phyloP scores from a whole-genome alignment of 345 rosid species.

The Syzygium grande region DNA sequence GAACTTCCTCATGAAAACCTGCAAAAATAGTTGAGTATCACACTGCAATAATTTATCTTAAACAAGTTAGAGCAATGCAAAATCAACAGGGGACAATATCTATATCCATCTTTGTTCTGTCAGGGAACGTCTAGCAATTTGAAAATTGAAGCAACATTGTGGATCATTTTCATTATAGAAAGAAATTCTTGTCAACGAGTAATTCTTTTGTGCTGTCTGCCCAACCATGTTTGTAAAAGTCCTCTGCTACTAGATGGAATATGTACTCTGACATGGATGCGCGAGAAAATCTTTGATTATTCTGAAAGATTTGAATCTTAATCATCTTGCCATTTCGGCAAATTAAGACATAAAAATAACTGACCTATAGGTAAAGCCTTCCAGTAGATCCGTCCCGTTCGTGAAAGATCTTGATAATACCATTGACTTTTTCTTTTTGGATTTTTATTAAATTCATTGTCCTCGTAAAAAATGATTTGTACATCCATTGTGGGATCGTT shows the following conservation, averaged over 20 bases:
- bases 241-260: background rate
- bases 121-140: background rate
- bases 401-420: too few species aligned
- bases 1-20: conserved; percentile 55
- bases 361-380: background rate
- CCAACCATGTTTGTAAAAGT: background rate
- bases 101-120: background rate
- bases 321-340: background rate
- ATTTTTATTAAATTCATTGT: too few species aligned
- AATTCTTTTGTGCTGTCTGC: background rate
- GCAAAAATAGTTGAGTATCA: background rate
- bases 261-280: background rate
- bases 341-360: background rate
- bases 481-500: too few species aligned
- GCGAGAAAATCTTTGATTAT: background rate
- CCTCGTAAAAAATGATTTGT: too few species aligned
- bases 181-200: background rate
- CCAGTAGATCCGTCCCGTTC: too few species aligned
- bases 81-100: background rate
- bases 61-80: background rate
- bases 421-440: too few species aligned
- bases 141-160: background rate
- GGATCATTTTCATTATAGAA: background rate
- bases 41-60: background rate
- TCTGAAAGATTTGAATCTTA: background rate